Base-by-base conservation (phyloP, 2,329 filamentous ascomycete species). In the Exophiala bonariae region DNA sequence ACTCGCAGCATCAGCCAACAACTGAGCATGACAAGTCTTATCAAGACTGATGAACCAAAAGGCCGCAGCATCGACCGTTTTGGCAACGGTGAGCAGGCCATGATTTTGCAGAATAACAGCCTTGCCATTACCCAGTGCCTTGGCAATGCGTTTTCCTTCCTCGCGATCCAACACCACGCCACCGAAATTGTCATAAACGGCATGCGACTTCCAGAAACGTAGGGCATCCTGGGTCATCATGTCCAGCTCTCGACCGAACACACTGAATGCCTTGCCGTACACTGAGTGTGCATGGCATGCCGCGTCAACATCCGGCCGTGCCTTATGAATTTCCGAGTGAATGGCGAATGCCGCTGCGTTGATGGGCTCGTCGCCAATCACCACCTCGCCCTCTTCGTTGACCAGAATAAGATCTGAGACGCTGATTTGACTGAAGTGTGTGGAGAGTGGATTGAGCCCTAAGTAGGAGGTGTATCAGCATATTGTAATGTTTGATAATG, bases 61-160 rank as follows among this genome's bases (percentile, higher is more conserved):
- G 3, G 79, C 70, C 2, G 74, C 69, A 44, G 69, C 70, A 56
- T 81, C 79, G 43, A 82, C 67, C 2, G 68, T 71, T 20, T 65
- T 54, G 8, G 75, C 78, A 18, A 70, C 71, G 1, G 78, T 79
- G 49, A 81, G 60, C 14, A 81, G 61, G 0, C 79, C 78, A 59
- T 81, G 78, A 57, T 79, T 80, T 53, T 73, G 70, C n/a, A 81
- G 62, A 11, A 81, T 64, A 3, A 70, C 76, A 0, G 76, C 77
- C 58, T 80, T 81, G 43, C 69, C 72, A 14, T 56, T 50, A 1
- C 77, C 77, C 4, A 81, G 64, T 0, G 70, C 66, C 22, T 17
- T 63, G 54, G 75, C 76, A 52, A 81, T 80, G 30, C 65, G 66
- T 5, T 62, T 58, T 0, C 78, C 78, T 60, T 81, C 77, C 37